Conservation (phyloP, 2,329 filamentous ascomycete species). For the Hymenoscyphus infarciens region DNA sequence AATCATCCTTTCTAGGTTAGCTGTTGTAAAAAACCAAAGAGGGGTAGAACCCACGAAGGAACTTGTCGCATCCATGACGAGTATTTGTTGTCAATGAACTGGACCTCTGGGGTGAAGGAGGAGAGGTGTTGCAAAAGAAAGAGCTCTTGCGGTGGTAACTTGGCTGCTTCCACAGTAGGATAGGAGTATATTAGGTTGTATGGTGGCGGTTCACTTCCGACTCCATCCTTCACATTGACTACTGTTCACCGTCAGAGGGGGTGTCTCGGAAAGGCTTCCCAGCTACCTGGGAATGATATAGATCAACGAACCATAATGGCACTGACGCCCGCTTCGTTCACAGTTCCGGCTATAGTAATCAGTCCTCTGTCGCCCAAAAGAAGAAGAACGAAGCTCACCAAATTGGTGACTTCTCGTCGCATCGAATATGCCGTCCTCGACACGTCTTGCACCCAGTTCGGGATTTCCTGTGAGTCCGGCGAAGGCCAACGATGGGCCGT, state of each 20-base stretch:
- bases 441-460: slow-evolving; percentile 13
- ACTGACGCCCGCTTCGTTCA: slow-evolving; percentile 14
- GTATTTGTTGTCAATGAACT: slow-evolving; percentile 16
- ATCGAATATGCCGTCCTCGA: slow-evolving; percentile 13
- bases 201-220: slow-evolving; percentile 5
- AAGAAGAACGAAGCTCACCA: slow-evolving; percentile 6
- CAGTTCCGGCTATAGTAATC: slow-evolving; percentile 11
- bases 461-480: slow-evolving; percentile 13
- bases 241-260: slow-evolving; percentile 1
- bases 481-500: slow-evolving; percentile 8
- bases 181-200: slow-evolving; percentile 5
- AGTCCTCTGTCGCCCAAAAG: neutral
- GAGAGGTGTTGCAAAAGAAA: slow-evolving; percentile 12
- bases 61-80: slow-evolving; percentile 13
- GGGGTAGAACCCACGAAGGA: neutral
- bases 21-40: neutral
- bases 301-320: slow-evolving; percentile 8
- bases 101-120: slow-evolving; percentile 8
- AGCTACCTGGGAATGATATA: neutral
- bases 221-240: slow-evolving; percentile 10
- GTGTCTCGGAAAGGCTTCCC: neutral
- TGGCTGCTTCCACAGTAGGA: slow-evolving; percentile 7
- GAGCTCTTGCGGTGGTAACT: slow-evolving; percentile 12
- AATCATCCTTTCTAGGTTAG: slow-evolving; percentile 9
- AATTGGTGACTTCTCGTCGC: slow-evolving; percentile 12